A percentile compares a stretch with the other conserved stretches of the same genome.
Evolutionary conservation across 805 yeast species (phyloP).

Genomic region (Saccharomycopsis fermentans): DNA sequence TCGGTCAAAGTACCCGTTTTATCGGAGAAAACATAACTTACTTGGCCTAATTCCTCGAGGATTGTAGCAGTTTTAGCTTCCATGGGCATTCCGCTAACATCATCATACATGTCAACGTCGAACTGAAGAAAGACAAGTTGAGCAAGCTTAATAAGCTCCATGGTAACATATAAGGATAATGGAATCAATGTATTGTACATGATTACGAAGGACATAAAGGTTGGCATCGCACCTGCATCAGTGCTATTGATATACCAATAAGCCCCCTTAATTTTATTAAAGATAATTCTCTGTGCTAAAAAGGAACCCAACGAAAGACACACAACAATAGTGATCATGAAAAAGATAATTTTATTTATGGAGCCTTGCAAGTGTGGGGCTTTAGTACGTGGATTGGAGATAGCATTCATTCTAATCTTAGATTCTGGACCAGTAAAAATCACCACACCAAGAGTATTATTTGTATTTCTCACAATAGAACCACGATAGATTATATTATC

Average conservation of each 20-base stretch:
- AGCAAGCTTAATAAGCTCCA: slow-evolving; percentile 88
- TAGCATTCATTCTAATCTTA: slow-evolving; percentile 90
- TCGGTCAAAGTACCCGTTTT: slow-evolving; percentile 97
- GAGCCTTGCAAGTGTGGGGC: slow-evolving; percentile 84
- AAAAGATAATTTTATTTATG: slow-evolving; percentile 72
- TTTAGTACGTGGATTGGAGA: slow-evolving; percentile 80
- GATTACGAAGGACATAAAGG: slow-evolving; percentile 90
- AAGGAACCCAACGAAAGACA: slow-evolving; percentile 69
- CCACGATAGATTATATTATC: slow-evolving; percentile 89
- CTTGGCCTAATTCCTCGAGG: slow-evolving; percentile 94
- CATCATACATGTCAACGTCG: slow-evolving; percentile 93
- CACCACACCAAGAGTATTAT: slow-evolving; percentile 63
- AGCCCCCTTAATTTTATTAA: slow-evolving; percentile 28
- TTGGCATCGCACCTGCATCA: slow-evolving; percentile 80
- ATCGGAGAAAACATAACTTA: slow-evolving; percentile 87
- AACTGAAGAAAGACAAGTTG: slow-evolving; percentile 74
- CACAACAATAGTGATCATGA: slow-evolving; percentile 80
- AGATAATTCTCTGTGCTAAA: slow-evolving; percentile 58
- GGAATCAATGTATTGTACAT: slow-evolving; percentile 98
- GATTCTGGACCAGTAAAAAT: slow-evolving; percentile 94
- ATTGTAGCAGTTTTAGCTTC: slow-evolving; percentile 94
- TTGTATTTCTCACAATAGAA: slow-evolving; percentile 77
- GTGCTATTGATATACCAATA: slow-evolving; percentile 66
- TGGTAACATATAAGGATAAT: slow-evolving; percentile 84
- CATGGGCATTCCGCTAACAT: slow-evolving; percentile 76